Conservation (phyloP, 2,329 filamentous ascomycete species). For the Drechslerella coelobrocha region DNA sequence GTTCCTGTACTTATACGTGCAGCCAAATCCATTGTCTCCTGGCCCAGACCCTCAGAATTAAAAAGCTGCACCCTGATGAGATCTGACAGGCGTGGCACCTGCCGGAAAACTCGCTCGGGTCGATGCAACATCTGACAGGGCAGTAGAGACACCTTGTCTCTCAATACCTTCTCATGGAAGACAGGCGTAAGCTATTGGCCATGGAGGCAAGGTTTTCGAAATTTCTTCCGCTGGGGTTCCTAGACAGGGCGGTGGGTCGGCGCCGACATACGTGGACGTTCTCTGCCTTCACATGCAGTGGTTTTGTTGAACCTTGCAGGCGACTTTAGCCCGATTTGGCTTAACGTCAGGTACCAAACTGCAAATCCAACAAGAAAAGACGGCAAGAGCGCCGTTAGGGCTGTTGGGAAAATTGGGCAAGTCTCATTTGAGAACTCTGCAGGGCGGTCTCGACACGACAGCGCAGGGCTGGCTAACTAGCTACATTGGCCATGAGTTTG, state of each 20-base stretch:
- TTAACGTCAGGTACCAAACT: conserved; percentile 51
- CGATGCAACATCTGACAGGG: conserved; percentile 37
- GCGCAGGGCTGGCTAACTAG: background rate
- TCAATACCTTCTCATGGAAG: conserved; percentile 16
- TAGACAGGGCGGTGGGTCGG: conserved; percentile 9
- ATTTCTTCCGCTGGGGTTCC: conserved; percentile 16
- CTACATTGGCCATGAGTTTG: too few relatives aligned
- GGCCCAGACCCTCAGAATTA: conserved; percentile 13
- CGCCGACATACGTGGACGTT: conserved; percentile 37
- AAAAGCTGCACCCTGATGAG: conserved; percentile 12
- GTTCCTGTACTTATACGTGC: conserved; percentile 26
- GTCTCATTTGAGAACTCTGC: conserved; percentile 29
- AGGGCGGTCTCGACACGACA: background rate
- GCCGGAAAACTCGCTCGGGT: conserved; percentile 45
- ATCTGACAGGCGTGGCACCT: conserved; percentile 8
- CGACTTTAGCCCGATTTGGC: conserved; percentile 39
- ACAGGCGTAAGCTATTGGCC: conserved; percentile 21
- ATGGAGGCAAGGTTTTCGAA: conserved; percentile 25
- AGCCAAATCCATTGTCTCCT: conserved; percentile 10
- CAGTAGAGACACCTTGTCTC: conserved; percentile 15
- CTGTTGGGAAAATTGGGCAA: conserved; percentile 36
- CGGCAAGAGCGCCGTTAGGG: conserved; percentile 18
- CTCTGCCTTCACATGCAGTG: conserved; percentile 26
- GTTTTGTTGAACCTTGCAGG: conserved; percentile 38
- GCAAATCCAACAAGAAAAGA: conserved; percentile 37